Evolutionary conservation across 805 yeast species (phyloP).

Genomic region (fission yeast (Schizosaccharomyces pombe)): ASM294v3 CU329670.1:5209501-5210000

Average conservation of each 20-base stretch:
- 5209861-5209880: slow-evolving; percentile 43
- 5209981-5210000: slow-evolving; percentile 25
- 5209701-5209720: slow-evolving; percentile 40
- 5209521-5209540: not conserved
- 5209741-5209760: slow-evolving; percentile 27
- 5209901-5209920: slow-evolving; percentile 17
- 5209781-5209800: slow-evolving; percentile 46
- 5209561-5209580: not conserved
- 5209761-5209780: slow-evolving; percentile 38
- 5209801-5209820: slow-evolving; percentile 50
- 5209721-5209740: slow-evolving; percentile 51
- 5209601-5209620: not conserved
- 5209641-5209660: not conserved
- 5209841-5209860: slow-evolving; percentile 68
- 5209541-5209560: not conserved
- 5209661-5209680: slow-evolving; percentile 24
- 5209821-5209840: slow-evolving; percentile 57
- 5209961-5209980: not conserved
- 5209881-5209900: slow-evolving; percentile 27
- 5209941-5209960: slow-evolving; percentile 29
- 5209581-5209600: not conserved
- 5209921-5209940: slow-evolving; percentile 26
- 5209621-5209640: not conserved
- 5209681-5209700: slow-evolving; percentile 50
- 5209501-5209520: no score